Evolutionary conservation across 805 yeast species (phyloP), one percentile per base, ranked within the genome.

Genomic region (Metschnikowia lochheadii): DNA sequence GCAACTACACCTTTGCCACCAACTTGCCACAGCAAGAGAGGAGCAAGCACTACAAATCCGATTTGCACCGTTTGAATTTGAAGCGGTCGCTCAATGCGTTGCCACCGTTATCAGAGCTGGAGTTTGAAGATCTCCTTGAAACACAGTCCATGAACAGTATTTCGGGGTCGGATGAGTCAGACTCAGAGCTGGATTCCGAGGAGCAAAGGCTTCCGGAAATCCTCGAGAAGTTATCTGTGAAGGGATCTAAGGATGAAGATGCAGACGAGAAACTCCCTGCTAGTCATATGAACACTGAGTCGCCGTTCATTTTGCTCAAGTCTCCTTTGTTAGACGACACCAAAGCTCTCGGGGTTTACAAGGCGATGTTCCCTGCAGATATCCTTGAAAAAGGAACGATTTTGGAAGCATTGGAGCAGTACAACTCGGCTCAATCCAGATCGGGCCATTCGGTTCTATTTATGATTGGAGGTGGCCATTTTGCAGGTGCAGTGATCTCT

Each of bases 391-490:
- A 68, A 2, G 65, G 69, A 3, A 94, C 96, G 0, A 55, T 80
- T 6, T 38, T 52, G 5, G 68, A 67, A n/a, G 58, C 51, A 13
- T 40, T 58, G 37, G 40, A 37, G 35, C 17, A 21, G 18, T 53
- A 49, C 39, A 50, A 49, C 40, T 13, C 41, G n/a, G 44, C 58
- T 31, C 77, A 77, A 77, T 57, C 66, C 8, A 46, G 51, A 17
- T 55, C 40, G 46, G 62, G 58, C 3, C 53, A 60, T 0, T 87
- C 96, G 5, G 96, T 96, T 0, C 66, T 94, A 11, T 80, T 94
- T 57, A 89, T 94, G 96, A 80, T 94, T 48, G 97, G 97, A 14
- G 97, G 98, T 40, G 99, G 99, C 39, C 97, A 94, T 69, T 94
- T 94, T 73, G 96, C 98, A 0, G 99, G 94, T 17, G 97, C 97